phyloP scores from a whole-genome alignment of 2,329 filamentous ascomycete species.

The Xylariaceae sp. region DNA sequence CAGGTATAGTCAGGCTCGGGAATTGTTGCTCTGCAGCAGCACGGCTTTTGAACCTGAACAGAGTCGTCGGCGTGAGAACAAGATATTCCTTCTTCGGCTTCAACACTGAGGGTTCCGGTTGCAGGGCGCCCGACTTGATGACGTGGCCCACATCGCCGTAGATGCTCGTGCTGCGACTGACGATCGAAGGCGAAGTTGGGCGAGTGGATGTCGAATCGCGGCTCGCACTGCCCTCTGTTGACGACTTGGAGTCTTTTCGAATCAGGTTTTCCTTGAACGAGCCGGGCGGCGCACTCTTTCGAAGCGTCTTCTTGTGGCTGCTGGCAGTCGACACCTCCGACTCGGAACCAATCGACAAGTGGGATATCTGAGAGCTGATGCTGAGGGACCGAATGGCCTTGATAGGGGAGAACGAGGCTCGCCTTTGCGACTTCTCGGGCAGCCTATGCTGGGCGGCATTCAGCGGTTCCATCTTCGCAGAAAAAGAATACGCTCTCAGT shows the following conservation, averaged over 20 bases:
- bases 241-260: conserved; percentile 28
- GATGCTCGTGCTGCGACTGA: conserved; percentile 26
- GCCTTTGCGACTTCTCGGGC: conserved; percentile 21
- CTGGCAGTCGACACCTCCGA: conserved; percentile 19
- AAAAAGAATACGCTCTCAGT: conserved; percentile 2
- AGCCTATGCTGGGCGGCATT: conserved; percentile 19
- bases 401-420: conserved; percentile 28
- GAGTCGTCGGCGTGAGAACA: conserved; percentile 45
- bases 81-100: conserved; percentile 47
- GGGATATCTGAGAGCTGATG: conserved; percentile 29
- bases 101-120: conserved; percentile 44
- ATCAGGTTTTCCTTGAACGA: conserved; percentile 22
- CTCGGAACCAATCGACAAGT: conserved; percentile 23
- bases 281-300: conserved; percentile 23
- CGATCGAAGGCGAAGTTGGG: conserved; percentile 27
- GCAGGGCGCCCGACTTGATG: conserved; percentile 42
- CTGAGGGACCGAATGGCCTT: conserved; percentile 30
- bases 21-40: conserved; percentile 44
- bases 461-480: conserved; percentile 23
- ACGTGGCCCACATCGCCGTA: conserved; percentile 27
- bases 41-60: conserved; percentile 46
- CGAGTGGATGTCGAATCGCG: conserved; percentile 27
- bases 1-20: conserved; percentile 35
- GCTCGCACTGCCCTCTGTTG: conserved; percentile 24
- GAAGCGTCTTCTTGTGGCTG: conserved; percentile 21